Evolutionary conservation across 768 basidiomycete genomes (phyloP), one percentile per base, ranked within the genome.

Genomic region (Holtermannia corniformis): DNA sequence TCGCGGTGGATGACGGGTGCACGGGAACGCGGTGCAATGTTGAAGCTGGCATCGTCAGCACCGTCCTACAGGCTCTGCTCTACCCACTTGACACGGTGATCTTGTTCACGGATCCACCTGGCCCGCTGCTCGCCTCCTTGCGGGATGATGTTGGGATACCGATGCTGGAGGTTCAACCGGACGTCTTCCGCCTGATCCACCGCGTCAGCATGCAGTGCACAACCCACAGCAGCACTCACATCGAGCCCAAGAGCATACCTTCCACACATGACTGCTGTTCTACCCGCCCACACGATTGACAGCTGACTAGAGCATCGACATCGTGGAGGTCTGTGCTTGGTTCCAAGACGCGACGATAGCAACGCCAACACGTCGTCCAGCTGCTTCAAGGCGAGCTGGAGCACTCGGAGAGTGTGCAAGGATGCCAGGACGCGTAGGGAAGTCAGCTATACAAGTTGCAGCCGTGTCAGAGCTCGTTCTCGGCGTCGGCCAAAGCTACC

Each of bases 21-120:
- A 47, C 83, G 76, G 0, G 85, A 80, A 43, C 83, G 83, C 0
- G 90, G 90, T 0, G 89, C 87, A 55, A 91, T 80, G 67, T 92
- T 92, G 67, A 87, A 86, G 50, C 87, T 72, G 41, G 22, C 4
- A 10, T 37, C 13, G 16, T 47, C 37, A 27, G 43, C 32, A 23
- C 4, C 5, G 19, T 1, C 19, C n/a, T n/a, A 50, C n/a, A 28
- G 43, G 26, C 19, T 21, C 28, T 1, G 20, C 12, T n/a, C n/a
- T 1, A 49, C 60, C 51, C 44, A 67, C 65, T 54, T 63, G n/a
- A 58, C 55, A 41, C 60, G 44, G 48, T 65, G 56, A 51, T 68
- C 67, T 44, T 68, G 64, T 19, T 43, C 41, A 40, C 59, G 52
- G 19, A 54, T 52, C 57, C 57, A 58, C n/a, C 57, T 50, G 32